Evolutionary conservation across 192 early-diverging fungal genomes (phyloP), one percentile per base, ranked within the genome.

Genomic region (Coemansia sp.): DNA sequence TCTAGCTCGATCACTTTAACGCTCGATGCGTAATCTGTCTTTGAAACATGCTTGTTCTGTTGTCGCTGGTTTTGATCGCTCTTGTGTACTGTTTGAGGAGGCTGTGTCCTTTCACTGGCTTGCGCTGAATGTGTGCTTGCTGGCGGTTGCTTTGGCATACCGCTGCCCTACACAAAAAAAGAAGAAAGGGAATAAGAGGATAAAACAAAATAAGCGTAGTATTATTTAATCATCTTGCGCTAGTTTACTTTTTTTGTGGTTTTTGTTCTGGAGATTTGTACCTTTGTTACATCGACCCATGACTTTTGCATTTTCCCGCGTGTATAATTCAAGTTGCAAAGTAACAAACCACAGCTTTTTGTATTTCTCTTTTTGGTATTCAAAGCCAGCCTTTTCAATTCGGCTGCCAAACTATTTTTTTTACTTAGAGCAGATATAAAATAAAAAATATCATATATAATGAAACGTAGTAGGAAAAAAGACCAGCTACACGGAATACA

Each of bases 231-330:
- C 5, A 2, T 25, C 18, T 52, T 29, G 5, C 18, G 51, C 10
- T 11, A 11, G 3, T 2, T 16, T 12, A 14, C 42, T 45, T 45
- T 7, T 45, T 45, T 3, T 45, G 16, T 45, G 8, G 34, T 36
- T 8, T 8, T 36, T 36, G 34, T 36, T 45, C 16, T 45, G 11
- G 2, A 45, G 42, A 45, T 45, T 45, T 45, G 57, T 59, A 59
- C 57, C 57, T 59, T 59, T 59, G 57, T 25, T n/a, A 59, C 18
- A 36, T 59, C 32, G 36, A 20, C 36, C 57, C 57, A 59, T 31
- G 32, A 22, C 36, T 25, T 5, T 14, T 2, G 28, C 51, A 52
- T 52, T 59, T 59, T 22, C 34, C 16, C 16, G 42, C 16, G 42
- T 45, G 10, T 38, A 38, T 45, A 2, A 14, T 14, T 14, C 12